Conservation (phyloP, 257 asterid species). For the Fraxinus anomala region DNA sequence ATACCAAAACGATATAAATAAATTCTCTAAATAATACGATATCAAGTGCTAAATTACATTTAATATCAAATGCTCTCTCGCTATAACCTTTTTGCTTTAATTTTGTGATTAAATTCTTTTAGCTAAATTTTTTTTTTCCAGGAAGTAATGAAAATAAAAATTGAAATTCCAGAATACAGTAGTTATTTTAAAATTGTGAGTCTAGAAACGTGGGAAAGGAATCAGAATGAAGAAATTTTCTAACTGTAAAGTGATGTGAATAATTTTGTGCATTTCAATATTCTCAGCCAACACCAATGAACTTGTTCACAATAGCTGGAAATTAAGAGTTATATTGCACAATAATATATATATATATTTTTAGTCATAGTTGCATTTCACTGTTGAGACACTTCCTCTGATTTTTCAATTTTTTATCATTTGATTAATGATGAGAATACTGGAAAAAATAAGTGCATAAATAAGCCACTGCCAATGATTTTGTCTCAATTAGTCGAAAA, state of each 20-base stretch:
- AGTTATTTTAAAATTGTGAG: not conserved
- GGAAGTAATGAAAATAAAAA: too few species aligned
- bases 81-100: too few species aligned
- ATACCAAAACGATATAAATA: too few species aligned
- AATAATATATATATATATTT: not conserved
- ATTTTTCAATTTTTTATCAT: not conserved
- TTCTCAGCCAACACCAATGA: conserved; percentile 13
- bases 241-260: conserved; percentile 9
- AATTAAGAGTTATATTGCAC: not conserved
- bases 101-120: too few species aligned
- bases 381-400: not conserved
- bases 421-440: conserved; percentile 7
- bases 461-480: not conserved
- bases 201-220: not conserved
- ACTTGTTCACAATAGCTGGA: conserved; percentile 24
- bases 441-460: not conserved
- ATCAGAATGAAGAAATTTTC: conserved; percentile 9
- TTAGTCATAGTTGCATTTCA: not conserved
- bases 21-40: too few species aligned
- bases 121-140: too few species aligned
- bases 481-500: not conserved
- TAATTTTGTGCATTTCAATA: not conserved
- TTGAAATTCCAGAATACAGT: too few species aligned
- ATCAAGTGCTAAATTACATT: too few species aligned
- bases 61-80: too few species aligned